phyloP scores from a whole-genome alignment of 2,329 filamentous ascomycete genomes.

The Magnaporthiopsis rhizophila region DNA sequence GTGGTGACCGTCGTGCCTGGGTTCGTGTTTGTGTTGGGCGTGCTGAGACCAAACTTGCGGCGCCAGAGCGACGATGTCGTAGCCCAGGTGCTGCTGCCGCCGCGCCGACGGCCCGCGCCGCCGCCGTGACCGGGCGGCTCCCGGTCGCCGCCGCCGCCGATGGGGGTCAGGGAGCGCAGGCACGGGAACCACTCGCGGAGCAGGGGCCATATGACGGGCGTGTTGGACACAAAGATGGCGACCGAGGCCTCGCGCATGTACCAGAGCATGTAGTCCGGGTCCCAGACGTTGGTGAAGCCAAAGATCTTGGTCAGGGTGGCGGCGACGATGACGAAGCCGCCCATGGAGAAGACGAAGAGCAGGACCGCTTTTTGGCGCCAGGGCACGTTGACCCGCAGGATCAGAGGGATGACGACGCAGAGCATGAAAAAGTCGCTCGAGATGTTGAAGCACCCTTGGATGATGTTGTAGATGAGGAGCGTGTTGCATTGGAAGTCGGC shows the following conservation, averaged over 20 bases:
- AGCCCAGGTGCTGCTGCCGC: too few species aligned
- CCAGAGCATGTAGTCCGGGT: conserved; percentile 36
- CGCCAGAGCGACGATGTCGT: too few species aligned
- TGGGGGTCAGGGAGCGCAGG: background rate
- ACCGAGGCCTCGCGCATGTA: conserved; percentile 45
- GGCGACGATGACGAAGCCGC: conserved; percentile 36
- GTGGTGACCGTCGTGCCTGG: too few species aligned
- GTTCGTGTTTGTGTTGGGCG: too few species aligned
- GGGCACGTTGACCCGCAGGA: conserved; percentile 33
- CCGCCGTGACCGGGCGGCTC: too few species aligned
- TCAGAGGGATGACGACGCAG: conserved; percentile 36
- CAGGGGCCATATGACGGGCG: conserved; percentile 45
- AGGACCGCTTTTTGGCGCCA: conserved; percentile 22
- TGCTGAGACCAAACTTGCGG: too few species aligned
- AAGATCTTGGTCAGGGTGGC: conserved; percentile 33
- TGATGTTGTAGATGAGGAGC: conserved; percentile 35
- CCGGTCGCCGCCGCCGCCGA: too few species aligned
- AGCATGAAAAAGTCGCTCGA: conserved; percentile 39
- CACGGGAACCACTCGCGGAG: conserved; percentile 22
- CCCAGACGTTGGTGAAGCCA: conserved; percentile 26
- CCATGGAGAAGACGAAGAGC: conserved; percentile 38
- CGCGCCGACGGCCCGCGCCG: too few species aligned
- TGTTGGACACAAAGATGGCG: conserved; percentile 43
- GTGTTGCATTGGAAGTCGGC: conserved; percentile 38
- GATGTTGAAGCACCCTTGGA: conserved; percentile 40